phyloP scores from a whole-genome alignment of 164 flowering plant genomes.

The Tetracentron sinense region DNA sequence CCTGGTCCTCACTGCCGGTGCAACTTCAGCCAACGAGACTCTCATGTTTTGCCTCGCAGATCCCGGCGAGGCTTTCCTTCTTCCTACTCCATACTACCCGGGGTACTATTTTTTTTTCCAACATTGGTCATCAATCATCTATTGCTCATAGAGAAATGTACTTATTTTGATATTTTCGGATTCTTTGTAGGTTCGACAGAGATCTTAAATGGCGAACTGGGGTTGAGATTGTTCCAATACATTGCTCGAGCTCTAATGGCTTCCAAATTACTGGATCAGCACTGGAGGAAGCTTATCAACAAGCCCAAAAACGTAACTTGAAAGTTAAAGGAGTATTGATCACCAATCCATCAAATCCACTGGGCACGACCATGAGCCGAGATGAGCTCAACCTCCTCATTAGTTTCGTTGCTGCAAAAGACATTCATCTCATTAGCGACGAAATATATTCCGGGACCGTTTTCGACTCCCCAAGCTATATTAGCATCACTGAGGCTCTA shows the following conservation, averaged over 20 bases:
- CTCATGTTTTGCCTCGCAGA: slow-evolving; percentile 50
- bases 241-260: slow-evolving; percentile 32
- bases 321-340: slow-evolving; percentile 37
- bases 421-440: slow-evolving; percentile 35
- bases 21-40: slow-evolving; percentile 51
- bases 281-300: slow-evolving; percentile 31
- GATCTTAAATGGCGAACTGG: slow-evolving; percentile 44
- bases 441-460: slow-evolving; percentile 44
- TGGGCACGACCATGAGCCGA: slow-evolving; percentile 32
- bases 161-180: neutral
- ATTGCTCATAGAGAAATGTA: neutral
- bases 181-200: slow-evolving; percentile 30
- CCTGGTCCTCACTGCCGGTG: slow-evolving; percentile 50
- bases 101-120: slow-evolving; percentile 31
- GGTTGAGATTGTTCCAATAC: slow-evolving; percentile 34
- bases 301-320: slow-evolving; percentile 24
- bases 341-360: slow-evolving; percentile 42
- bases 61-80: slow-evolving; percentile 45
- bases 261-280: slow-evolving; percentile 31
- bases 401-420: slow-evolving; percentile 18
- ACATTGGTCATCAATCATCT: too few relatives aligned
- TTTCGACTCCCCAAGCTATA: slow-evolving; percentile 23
- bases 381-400: slow-evolving; percentile 29
- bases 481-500: slow-evolving; percentile 26
- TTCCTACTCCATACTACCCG: slow-evolving; percentile 50